A percentile compares a stretch with the other conserved stretches of the same genome.
phyloP scores from a whole-genome alignment of 164 flowering plant genomes.

The Vitis rotundifolia region DNA sequence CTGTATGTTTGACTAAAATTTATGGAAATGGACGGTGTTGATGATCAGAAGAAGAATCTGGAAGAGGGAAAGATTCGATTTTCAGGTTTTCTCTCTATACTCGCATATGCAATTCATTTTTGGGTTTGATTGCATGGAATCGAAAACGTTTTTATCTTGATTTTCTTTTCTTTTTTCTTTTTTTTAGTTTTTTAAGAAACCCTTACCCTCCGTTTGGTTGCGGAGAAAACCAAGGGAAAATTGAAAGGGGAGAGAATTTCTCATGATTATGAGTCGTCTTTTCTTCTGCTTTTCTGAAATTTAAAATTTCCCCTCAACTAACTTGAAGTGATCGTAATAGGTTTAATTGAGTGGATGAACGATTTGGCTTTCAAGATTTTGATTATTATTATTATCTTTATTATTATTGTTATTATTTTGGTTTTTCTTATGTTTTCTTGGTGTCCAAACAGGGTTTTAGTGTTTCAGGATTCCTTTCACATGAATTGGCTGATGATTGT shows the following conservation, averaged over 20 bases:
- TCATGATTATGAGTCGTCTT: not conserved
- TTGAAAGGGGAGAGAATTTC: not conserved
- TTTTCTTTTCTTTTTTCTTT: not conserved
- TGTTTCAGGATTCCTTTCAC: too few relatives aligned
- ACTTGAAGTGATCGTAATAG: not conserved
- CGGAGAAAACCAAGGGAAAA: not conserved
- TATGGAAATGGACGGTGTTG: not conserved
- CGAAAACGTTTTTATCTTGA: slow-evolving; percentile 2
- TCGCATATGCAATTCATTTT: not conserved
- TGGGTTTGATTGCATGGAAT: too few relatives aligned
- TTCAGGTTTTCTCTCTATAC: slow-evolving; percentile 28
- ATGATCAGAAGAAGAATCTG: slow-evolving; percentile 6
- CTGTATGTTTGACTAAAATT: not conserved
- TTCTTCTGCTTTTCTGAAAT: too few relatives aligned
- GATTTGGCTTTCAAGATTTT: too few relatives aligned
- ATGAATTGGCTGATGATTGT: too few relatives aligned
- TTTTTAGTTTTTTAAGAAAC: not conserved
- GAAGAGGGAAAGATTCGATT: slow-evolving; percentile 18
- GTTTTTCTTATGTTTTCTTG: too few relatives aligned
- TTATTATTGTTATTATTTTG: too few relatives aligned
- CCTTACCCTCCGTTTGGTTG: not conserved
- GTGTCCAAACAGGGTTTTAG: too few relatives aligned
- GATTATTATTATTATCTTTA: too few relatives aligned
- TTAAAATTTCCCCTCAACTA: not conserved
- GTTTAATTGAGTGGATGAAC: not conserved